Base-by-base conservation (phyloP, 2,329 filamentous ascomycete species). In the Orbilia javanica region DNA sequence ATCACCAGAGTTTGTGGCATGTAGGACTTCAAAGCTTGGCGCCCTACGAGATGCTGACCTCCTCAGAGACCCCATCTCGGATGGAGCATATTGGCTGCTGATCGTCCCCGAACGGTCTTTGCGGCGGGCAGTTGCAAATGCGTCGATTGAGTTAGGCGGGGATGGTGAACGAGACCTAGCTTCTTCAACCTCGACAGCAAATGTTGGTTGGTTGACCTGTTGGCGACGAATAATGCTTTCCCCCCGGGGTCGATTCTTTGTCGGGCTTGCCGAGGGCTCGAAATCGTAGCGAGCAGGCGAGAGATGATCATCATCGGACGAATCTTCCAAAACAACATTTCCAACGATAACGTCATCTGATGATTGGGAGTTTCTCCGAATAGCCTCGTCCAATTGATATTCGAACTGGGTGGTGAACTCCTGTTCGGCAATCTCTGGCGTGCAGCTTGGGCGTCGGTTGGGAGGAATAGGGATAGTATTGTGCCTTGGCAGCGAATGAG, bases 131-230 rank as follows among this genome's bases (percentile, higher is more conserved):
- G 81, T 73, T 18, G 96, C 96, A 84, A 99, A 99, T 3, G 96
- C 96, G 84, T 98, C 97, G 64, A 99, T 94, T 0, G 96, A 99
- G 84, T 97, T 99, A 6, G 96, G 96, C 10, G 95, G 95, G 4
- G 96, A 98, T 1, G 89, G 86, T 0, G 93, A 93, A 69, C 93
- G 88, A 57, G 88, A 89, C 34, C 74, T 72, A 27, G 29, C 62
- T 31, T 72, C 74, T 4, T 71, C 74, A 13, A 42, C 20, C 8
- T 78, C 84, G 83, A 63, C 84, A 27, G 34, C 55, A 81, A 65
- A 82, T 82, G 29, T 85, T 84, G 53, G 86, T 84, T 69, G 83
- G 81, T 55, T 82, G 80, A 13, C 85, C 82, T 27, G 85, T 83
- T 79, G 86, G 81, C 74, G 88, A 86, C 42, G 86, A 83, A 57